Conservation (phyloP, 768 basidiomycete species). For the Lactarius tabidus region DNA sequence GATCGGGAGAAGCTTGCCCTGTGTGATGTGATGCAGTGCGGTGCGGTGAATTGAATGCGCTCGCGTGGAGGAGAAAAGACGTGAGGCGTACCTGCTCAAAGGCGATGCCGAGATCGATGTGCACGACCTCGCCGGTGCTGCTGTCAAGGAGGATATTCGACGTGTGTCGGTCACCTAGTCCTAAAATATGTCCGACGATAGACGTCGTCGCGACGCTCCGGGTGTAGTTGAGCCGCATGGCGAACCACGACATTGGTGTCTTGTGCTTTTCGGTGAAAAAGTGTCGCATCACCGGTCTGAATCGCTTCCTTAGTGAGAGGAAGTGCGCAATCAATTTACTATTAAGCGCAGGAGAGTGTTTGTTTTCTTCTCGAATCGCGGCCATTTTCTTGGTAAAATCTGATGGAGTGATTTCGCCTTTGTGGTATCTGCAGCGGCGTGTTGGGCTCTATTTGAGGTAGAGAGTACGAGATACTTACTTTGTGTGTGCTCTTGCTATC, state of each 20-base stretch:
- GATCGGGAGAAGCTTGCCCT: conserved; percentile 76
- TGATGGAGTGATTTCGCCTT: conserved; percentile 43
- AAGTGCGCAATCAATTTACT: conserved; percentile 34
- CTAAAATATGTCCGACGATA: conserved; percentile 89
- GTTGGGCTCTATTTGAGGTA: not conserved
- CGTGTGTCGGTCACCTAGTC: conserved; percentile 88
- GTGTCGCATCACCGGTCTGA: conserved; percentile 88
- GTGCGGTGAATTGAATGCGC: no score
- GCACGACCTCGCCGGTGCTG: conserved; percentile 79
- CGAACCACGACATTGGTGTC: conserved; percentile 86
- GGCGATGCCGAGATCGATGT: conserved; percentile 95
- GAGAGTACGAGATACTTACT: conserved; percentile 37
- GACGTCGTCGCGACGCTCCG: conserved; percentile 92
- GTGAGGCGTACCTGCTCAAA: conserved; percentile 74
- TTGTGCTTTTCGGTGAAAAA: conserved; percentile 91
- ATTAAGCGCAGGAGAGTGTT: conserved; percentile 25
- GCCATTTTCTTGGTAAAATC: conserved; percentile 34
- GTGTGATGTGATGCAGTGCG: not conserved
- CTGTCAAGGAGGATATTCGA: conserved; percentile 91
- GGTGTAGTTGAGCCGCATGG: conserved; percentile 83
- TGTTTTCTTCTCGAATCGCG: conserved; percentile 34
- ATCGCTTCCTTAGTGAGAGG: conserved; percentile 35
- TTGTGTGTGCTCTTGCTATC: conserved; percentile 58
- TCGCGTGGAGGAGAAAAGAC: not conserved
- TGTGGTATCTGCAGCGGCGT: conserved; percentile 53